Evolutionary conservation across 768 basidiomycete genomes (phyloP).

Genomic region (Pleurotus djamor): DNA sequence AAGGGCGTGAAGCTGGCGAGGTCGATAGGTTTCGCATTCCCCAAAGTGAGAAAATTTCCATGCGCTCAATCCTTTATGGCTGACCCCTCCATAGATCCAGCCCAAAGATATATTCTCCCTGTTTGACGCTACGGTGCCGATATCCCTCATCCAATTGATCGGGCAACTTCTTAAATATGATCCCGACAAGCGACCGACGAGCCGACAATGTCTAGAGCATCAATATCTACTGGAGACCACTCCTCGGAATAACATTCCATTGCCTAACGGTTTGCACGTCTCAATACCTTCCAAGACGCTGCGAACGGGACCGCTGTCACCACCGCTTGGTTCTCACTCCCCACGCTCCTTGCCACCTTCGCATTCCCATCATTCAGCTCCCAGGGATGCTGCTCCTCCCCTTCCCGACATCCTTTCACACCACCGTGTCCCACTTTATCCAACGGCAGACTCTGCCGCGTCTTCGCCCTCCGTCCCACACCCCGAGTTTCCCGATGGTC

Average conservation of each 20-base stretch:
- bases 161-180: conserved; percentile 91
- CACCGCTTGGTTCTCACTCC: conserved; percentile 23
- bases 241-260: conserved; percentile 62
- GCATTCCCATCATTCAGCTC: conserved; percentile 20
- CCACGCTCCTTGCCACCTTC: conserved; percentile 29
- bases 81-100: conserved; percentile 40
- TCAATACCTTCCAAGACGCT: conserved; percentile 25
- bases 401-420: conserved; percentile 48
- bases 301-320: conserved; percentile 32
- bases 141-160: conserved; percentile 87
- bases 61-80: conserved; percentile 2
- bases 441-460: conserved; percentile 15
- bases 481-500: conserved; percentile 23
- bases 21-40: conserved; percentile 83
- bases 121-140: conserved; percentile 78
- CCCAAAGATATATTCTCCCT: conserved; percentile 69
- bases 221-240: conserved; percentile 83
- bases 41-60: conserved; percentile 59
- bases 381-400: conserved; percentile 21
- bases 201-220: conserved; percentile 84
- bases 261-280: conserved; percentile 50
- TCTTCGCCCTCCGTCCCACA: conserved; percentile 9
- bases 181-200: conserved; percentile 82
- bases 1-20: conserved; percentile 87
- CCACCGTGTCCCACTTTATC: conserved; percentile 53